Conservation (phyloP, 2,329 filamentous ascomycete genomes). For the Paecilomyces dactylethromorphus region DNA sequence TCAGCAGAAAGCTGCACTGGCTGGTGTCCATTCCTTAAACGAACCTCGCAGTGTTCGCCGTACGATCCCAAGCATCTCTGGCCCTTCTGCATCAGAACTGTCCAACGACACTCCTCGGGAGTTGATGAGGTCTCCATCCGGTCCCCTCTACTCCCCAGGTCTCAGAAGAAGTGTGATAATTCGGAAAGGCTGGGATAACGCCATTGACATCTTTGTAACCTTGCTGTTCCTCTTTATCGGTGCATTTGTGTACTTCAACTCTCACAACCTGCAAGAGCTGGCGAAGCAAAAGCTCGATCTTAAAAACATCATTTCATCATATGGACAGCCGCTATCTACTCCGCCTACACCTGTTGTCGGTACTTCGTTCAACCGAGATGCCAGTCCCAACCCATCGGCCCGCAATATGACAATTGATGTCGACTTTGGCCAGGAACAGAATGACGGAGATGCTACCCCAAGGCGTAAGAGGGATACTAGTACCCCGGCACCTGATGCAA, state of each 20-base stretch:
- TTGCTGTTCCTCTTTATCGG: slow-evolving; percentile 33
- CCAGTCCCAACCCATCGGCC: slow-evolving; percentile 14
- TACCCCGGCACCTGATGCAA: slow-evolving; percentile 12
- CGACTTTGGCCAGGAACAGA: slow-evolving; percentile 12
- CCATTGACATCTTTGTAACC: slow-evolving; percentile 37
- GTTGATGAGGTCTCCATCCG: slow-evolving; percentile 26
- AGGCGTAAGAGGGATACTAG: slow-evolving; percentile 17
- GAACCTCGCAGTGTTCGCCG: slow-evolving; percentile 30
- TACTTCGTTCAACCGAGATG: slow-evolving; percentile 19
- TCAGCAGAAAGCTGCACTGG: slow-evolving; percentile 55
- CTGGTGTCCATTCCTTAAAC: slow-evolving; percentile 65
- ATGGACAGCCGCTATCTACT: slow-evolving; percentile 28
- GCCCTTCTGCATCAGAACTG: slow-evolving; percentile 23
- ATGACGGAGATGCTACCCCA: slow-evolving; percentile 21
- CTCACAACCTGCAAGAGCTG: slow-evolving; percentile 32
- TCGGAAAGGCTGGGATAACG: slow-evolving; percentile 40
- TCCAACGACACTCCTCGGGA: slow-evolving; percentile 34
- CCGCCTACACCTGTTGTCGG: slow-evolving; percentile 32
- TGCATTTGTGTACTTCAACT: slow-evolving; percentile 38
- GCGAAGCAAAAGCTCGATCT: slow-evolving; percentile 39
- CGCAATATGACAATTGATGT: slow-evolving; percentile 26
- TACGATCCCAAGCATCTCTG: slow-evolving; percentile 41
- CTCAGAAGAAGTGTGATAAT: slow-evolving; percentile 38
- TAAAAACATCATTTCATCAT: slow-evolving; percentile 37
- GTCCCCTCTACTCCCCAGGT: slow-evolving; percentile 31